These are phyloP conservation scores for Exophiala spinifera DNA, from an alignment of 2,329 filamentous ascomycete genomes.

Conservation along the genomic window DNA sequence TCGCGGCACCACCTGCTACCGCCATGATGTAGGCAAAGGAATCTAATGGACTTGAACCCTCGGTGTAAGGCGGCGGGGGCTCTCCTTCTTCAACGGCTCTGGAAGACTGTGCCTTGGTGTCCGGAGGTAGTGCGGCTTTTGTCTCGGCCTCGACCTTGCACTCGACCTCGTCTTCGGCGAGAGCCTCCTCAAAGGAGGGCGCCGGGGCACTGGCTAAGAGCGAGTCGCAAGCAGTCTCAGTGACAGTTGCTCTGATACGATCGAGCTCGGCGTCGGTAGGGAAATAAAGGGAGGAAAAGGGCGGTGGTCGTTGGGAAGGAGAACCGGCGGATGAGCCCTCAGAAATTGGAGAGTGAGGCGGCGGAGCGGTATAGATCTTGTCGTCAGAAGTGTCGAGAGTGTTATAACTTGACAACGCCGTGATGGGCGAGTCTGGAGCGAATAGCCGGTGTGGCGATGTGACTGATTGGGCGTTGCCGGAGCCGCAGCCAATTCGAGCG, in stretches of 20 bases:
- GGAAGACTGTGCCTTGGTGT: slow-evolving; percentile 72
- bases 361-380: slow-evolving; percentile 39
- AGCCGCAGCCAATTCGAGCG: slow-evolving; percentile 10
- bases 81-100: slow-evolving; percentile 78
- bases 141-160: slow-evolving; percentile 65
- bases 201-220: slow-evolving; percentile 52
- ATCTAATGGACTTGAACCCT: slow-evolving; percentile 86
- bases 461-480: slow-evolving; percentile 13
- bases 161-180: slow-evolving; percentile 44
- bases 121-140: slow-evolving; percentile 77
- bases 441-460: slow-evolving; percentile 13
- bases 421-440: slow-evolving; percentile 36
- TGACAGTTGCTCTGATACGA: slow-evolving; percentile 41
- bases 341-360: slow-evolving; percentile 39
- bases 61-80: slow-evolving; percentile 92
- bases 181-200: slow-evolving; percentile 50
- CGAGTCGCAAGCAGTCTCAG: slow-evolving; percentile 47
- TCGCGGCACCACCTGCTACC: slow-evolving; percentile 91
- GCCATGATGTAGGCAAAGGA: slow-evolving; percentile 98
- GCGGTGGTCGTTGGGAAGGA: slow-evolving; percentile 56
- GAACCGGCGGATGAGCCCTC: slow-evolving; percentile 47
- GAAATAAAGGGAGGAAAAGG: slow-evolving; percentile 64
- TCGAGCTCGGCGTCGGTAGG: slow-evolving; percentile 41
- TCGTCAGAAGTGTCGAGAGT: slow-evolving; percentile 40
- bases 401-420: slow-evolving; percentile 41